Conservation (phyloP, 768 basidiomycete genomes). For the Lanmaoa rubissima region DNA sequence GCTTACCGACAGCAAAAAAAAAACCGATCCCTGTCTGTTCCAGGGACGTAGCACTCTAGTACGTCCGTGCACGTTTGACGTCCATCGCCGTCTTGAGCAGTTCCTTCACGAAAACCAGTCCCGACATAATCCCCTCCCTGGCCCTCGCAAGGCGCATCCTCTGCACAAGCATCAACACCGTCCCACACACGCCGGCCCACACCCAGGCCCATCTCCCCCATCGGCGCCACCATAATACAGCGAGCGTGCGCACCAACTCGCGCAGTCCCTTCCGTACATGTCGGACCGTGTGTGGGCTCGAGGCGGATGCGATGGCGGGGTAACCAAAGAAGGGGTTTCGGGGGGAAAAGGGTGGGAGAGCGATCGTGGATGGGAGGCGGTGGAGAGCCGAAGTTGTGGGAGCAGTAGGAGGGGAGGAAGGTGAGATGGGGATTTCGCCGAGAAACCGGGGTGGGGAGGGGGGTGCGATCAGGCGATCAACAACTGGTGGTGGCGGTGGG, state of each 20-base stretch:
- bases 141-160: neutral
- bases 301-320: slow-evolving; percentile 40
- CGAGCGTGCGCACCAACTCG: slow-evolving; percentile 63
- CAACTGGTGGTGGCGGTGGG: slow-evolving; percentile 2
- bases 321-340: slow-evolving; percentile 79
- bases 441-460: neutral
- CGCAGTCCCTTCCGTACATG: slow-evolving; percentile 68
- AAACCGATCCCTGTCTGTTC: neutral
- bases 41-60: no score
- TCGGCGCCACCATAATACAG: slow-evolving; percentile 61
- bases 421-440: neutral
- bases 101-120: neutral
- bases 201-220: slow-evolving; percentile 45
- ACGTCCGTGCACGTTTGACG: neutral
- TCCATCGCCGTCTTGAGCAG: neutral
- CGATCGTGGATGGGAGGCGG: slow-evolving; percentile 11
- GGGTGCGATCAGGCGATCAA: neutral
- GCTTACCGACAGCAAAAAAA: neutral
- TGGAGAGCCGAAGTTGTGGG: neutral
- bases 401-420: neutral
- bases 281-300: slow-evolving; percentile 42
- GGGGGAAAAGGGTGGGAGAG: slow-evolving; percentile 53
- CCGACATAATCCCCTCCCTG: neutral
- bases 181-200: slow-evolving; percentile 33
- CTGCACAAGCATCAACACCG: slow-evolving; percentile 26